phyloP scores from a whole-genome alignment of 495 filamentous ascomycete species.

The Lophiostoma macrostomum region DNA sequence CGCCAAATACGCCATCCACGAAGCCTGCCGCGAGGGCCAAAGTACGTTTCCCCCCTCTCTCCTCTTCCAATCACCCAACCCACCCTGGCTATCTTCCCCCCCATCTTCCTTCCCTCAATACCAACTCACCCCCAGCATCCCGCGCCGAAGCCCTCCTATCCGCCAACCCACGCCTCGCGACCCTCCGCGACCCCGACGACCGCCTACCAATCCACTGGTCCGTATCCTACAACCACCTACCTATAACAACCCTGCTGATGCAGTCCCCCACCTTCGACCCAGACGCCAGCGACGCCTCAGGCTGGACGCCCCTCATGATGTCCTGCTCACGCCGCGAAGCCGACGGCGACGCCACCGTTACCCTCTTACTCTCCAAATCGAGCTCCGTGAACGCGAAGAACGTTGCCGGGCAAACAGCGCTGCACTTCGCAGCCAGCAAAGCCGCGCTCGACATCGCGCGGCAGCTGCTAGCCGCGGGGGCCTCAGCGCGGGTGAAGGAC shows the following conservation, averaged over 20 bases:
- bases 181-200: slow-evolving; percentile 77
- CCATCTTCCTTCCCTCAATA: slow-evolving; percentile 2
- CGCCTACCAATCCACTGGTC: slow-evolving; percentile 96
- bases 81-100: not conserved
- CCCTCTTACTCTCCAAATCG: slow-evolving; percentile 72
- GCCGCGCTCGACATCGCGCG: slow-evolving; percentile 76
- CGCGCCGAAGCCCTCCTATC: slow-evolving; percentile 74
- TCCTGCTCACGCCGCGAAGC: slow-evolving; percentile 72
- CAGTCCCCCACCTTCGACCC: slow-evolving; percentile 74
- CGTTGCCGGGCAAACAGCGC: slow-evolving; percentile 59
- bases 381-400: slow-evolving; percentile 80
- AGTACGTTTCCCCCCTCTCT: slow-evolving; percentile 50
- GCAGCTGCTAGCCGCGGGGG: slow-evolving; percentile 69
- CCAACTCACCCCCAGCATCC: slow-evolving; percentile 46
- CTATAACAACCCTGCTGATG: slow-evolving; percentile 69
- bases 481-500: slow-evolving; percentile 80
- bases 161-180: slow-evolving; percentile 75
- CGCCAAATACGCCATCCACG: slow-evolving; percentile 79
- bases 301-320: slow-evolving; percentile 96
- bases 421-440: slow-evolving; percentile 92
- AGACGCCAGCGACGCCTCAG: slow-evolving; percentile 82
- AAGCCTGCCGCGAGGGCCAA: slow-evolving; percentile 82
- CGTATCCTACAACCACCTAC: slow-evolving; percentile 73
- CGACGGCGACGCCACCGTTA: slow-evolving; percentile 65
- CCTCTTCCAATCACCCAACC: slow-evolving; percentile 12